Base-by-base conservation (phyloP, 2,329 filamentous ascomycete genomes). In the Penicillium sp. region DNA sequence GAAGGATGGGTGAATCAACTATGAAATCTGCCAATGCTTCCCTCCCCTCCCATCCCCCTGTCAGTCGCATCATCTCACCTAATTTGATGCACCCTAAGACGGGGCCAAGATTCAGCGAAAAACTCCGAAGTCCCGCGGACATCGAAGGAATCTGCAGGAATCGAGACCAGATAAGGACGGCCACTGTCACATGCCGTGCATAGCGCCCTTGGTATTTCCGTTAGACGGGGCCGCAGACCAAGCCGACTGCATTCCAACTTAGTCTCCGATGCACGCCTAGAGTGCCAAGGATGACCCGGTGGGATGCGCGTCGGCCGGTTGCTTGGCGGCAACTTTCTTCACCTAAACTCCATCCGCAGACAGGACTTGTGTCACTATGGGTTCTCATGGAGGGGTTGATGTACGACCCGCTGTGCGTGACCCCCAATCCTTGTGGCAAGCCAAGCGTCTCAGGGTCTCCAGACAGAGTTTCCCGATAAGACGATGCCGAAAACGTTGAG, bases 231-330 rank as follows among this genome's bases (percentile, higher is more conserved):
- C 48, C 44, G 46, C 11, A 41, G 27, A 40, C 34, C 39, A 21
- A 29, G 33, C 33, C 34, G 36, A 46, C 3, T 40, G 40, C 36
- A 25, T 16, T 5, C 36, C 29, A 47, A 52, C 10, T 53, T 54
- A 54, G 51, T 50, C 54, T 36, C 54, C 54, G 49, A 59, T 39
- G 49, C 41, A 27, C 21, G 55, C 40, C 50, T 31, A 50, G 47
- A 41, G 25, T 31, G 62, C 62, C 62, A 65, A 65, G 60, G 46
- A 51, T 39, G 34, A 46, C 59, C 61, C 61, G 59, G 62, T 57
- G 50, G 53, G 61, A 62, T 59, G 31, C 15, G 21, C 43, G 45
- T 48, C 58, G 55, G 59, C 59, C 53, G 53, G 45, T 47, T 46
- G 29, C 62, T 65, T 65, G 62, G 62, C 62, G 49, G 33, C 45